These are phyloP conservation scores for Rosa multiflora DNA, from an alignment of 306 rosid genomes.

Conservation along the genomic window DNA sequence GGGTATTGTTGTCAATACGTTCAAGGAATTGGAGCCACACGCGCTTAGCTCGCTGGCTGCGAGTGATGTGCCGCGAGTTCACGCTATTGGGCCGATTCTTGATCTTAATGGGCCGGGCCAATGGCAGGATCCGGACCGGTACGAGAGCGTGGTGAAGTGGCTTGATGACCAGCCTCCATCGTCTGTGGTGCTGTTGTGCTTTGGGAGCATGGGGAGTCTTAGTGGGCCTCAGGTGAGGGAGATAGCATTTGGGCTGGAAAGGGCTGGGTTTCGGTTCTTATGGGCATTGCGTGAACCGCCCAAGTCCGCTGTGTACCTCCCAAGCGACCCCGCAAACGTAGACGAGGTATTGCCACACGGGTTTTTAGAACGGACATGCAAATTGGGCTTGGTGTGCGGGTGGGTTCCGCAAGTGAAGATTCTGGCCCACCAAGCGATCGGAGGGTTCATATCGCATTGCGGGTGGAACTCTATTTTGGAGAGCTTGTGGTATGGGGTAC, in stretches of 20 bases:
- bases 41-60: conserved; percentile 20
- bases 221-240: conserved; percentile 30
- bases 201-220: conserved; percentile 43
- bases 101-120: background rate
- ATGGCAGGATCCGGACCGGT: conserved; percentile 8
- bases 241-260: conserved; percentile 39
- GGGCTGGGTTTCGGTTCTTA: conserved; percentile 32
- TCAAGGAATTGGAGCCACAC: conserved; percentile 38
- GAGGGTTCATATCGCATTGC: conserved; percentile 64
- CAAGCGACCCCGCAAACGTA: background rate
- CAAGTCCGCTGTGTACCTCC: conserved; percentile 28
- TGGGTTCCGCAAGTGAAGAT: conserved; percentile 55
- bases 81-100: conserved; percentile 33
- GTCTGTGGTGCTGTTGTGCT: conserved; percentile 41
- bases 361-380: conserved; percentile 39
- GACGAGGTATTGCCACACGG: conserved; percentile 33
- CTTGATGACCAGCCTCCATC: conserved; percentile 33
- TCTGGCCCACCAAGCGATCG: conserved; percentile 39
- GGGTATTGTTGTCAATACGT: conserved; percentile 48
- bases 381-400: conserved; percentile 47
- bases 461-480: conserved; percentile 71
- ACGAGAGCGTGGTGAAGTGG: conserved; percentile 27
- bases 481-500: conserved; percentile 60
- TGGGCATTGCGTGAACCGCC: conserved; percentile 55
- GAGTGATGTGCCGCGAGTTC: conserved; percentile 17